Base-by-base conservation (phyloP, 495 filamentous ascomycete genomes). In the Tuber aestivum region DNA sequence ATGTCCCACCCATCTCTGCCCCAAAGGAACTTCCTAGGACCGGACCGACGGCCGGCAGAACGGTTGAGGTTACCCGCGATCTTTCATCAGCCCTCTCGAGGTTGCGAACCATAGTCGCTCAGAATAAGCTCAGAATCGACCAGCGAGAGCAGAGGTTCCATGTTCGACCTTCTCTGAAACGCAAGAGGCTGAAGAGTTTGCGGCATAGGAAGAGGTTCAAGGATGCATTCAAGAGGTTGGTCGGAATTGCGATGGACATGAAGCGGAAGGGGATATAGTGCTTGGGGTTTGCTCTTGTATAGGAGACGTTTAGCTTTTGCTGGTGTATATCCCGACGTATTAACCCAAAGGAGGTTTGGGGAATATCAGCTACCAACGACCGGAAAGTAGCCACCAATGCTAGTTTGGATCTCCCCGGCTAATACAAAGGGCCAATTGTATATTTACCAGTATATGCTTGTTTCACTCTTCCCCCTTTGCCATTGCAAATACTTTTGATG, bases 211-310 rank as follows among this genome's bases (percentile, higher is more conserved):
- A 56, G 83, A 86, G 87, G 74, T 95, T 95, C 83, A 88, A 87
- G 85, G 82, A 83, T 40, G 90, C 89, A 21, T 93, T 94, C 82
- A 86, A 83, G 81, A 86, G 86, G 27, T 87, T 89, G 50, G 85
- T 91, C 37, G 75, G 72, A 44, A 86, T 90, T 82, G 91, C 91
- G 6, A 87, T 87, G 81, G 86, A 90, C 82, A 86, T 95, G 86
- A 90, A 87, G 81, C 86, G 84, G 78, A 90, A 93, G 83, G 93
- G 92, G 20, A 92, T 93, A 92, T 95, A 86, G 76, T 65, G 32
- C 56, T 65, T 65, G 18, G 56, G 56, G 56, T 65, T 61, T 16
- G 27, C n/a, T 10, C 27, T 27, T 65, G 56, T 16, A 65, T 65
- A 4, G 27, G 56, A 65, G 27, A 18, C 27, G 6, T 65, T 32